Percentiles rank a stretch among this genome's conserved stretches.
Conservation (phyloP, 257 asterid species). For the Rauvolfia tetraphylla region DNA sequence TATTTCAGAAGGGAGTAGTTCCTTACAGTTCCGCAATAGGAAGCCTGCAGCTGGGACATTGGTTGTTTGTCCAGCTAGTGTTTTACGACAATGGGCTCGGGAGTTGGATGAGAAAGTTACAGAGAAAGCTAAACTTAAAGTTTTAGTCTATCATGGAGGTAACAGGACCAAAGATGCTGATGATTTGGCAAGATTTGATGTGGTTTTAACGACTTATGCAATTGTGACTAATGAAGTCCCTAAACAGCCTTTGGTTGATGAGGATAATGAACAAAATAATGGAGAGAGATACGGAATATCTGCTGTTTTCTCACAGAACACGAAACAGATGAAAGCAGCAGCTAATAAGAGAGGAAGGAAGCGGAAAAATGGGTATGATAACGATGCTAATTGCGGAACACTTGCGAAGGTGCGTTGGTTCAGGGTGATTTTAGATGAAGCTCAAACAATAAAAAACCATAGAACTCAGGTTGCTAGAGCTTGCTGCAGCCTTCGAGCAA, state of each 20-base stretch:
- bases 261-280: constrained; percentile 66
- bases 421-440: constrained; percentile 92
- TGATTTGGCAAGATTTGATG: constrained; percentile 73
- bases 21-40: constrained; percentile 49
- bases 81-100: constrained; percentile 91
- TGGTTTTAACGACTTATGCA: constrained; percentile 87
- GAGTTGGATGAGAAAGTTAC: constrained; percentile 88
- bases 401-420: constrained; percentile 89
- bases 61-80: constrained; percentile 98
- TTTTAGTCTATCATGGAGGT: constrained; percentile 84
- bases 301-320: constrained; percentile 55
- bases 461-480: constrained; percentile 98
- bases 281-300: constrained; percentile 71
- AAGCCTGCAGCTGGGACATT: constrained; percentile 91
- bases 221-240: constrained; percentile 94
- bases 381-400: constrained; percentile 71
- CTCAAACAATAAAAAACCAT: constrained; percentile 94
- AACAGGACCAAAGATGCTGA: constrained; percentile 69
- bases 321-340: constrained; percentile 55
- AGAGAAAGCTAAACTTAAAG: constrained; percentile 44
- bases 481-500: constrained; percentile 97
- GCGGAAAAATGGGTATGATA: constrained; percentile 53
- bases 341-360: constrained; percentile 64
- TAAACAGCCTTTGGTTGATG: constrained; percentile 81
- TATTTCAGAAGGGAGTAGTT: constrained; percentile 48